These are phyloP conservation scores for Scedosporium boydii DNA, from an alignment of 2,329 filamentous ascomycete species.

Conservation along the genomic window DNA sequence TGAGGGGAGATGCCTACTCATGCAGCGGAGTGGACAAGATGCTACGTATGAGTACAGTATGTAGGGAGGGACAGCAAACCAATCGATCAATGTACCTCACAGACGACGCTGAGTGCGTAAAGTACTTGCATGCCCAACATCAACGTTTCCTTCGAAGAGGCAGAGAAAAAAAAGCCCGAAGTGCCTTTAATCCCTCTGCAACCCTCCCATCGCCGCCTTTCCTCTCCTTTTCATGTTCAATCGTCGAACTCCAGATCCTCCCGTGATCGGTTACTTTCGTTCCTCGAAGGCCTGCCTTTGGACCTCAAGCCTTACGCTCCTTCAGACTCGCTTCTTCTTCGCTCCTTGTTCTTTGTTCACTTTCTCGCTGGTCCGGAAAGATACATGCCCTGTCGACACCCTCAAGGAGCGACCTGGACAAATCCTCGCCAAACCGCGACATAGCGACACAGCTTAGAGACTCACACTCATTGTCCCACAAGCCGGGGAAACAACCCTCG, in stretches of 20 bases:
- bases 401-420: background rate
- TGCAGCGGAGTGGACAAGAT: background rate
- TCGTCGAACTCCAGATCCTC: conserved; percentile 20
- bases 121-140: background rate
- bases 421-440: background rate
- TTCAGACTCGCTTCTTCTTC: background rate
- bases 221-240: conserved; percentile 13
- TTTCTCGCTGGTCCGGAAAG: conserved; percentile 1
- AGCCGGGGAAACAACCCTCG: background rate
- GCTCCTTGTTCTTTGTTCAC: background rate
- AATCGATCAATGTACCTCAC: too few species aligned
- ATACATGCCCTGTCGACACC: background rate
- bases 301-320: background rate
- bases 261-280: conserved; percentile 4
- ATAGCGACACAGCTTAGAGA: background rate
- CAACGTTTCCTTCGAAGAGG: background rate
- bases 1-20: background rate
- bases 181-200: conserved; percentile 15
- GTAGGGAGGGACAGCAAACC: too few species aligned
- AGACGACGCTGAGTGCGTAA: background rate
- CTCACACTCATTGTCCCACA: background rate
- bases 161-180: background rate
- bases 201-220: conserved; percentile 13
- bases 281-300: background rate
- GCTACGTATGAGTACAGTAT: background rate